Evolutionary conservation across 2,329 filamentous ascomycete species (phyloP), one percentile per base, ranked within the genome.

Genomic region (Diaporthe sp.): DNA sequence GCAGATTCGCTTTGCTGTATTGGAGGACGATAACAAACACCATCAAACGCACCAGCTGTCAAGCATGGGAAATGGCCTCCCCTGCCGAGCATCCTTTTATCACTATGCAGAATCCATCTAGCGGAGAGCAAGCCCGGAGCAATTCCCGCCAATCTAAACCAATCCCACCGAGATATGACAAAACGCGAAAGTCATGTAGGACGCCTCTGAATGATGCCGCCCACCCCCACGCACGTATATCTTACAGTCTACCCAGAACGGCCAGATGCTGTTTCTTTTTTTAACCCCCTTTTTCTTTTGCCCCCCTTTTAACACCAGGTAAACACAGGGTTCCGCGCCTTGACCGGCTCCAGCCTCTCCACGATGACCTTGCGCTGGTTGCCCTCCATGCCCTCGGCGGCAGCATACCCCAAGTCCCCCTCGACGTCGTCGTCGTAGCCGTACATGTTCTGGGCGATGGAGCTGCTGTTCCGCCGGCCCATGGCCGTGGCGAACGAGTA

Each of bases 331-430:
- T 98, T 97, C 83, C 94, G 94, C 82, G 93, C 95, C 89, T 98
- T 98, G 77, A 99, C 97, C 76, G 96, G 94, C 87, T 99, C 97
- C 75, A 99, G 86, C 78, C 97, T 90, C 88, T 99, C 97, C 65
- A 99, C 96, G 87, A 99, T 98, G 65, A 99, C 97, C 85, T 97
- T 98, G 80, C 96, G 91, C 83, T 94, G 92, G 81, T 95, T 94
- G 17, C 94, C 94, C 84, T 98, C 97, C 91, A 98, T 95, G 37
- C 95, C 97, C 83, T 96, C 95, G 0, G 97, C 97, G 1, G 96
- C 96, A 15, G 96, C 95, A 85, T 98, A 99, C 13, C 97, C 97
- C 39, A 99, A 86, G 84, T 99, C 97, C 0, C 97, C 97, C 81
- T 98, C 96, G 10, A 95, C 88, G 79, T 97, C 94, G 79, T 95